Conservation (phyloP, 2,329 filamentous ascomycete genomes). For the Fusarium longipes region DNA sequence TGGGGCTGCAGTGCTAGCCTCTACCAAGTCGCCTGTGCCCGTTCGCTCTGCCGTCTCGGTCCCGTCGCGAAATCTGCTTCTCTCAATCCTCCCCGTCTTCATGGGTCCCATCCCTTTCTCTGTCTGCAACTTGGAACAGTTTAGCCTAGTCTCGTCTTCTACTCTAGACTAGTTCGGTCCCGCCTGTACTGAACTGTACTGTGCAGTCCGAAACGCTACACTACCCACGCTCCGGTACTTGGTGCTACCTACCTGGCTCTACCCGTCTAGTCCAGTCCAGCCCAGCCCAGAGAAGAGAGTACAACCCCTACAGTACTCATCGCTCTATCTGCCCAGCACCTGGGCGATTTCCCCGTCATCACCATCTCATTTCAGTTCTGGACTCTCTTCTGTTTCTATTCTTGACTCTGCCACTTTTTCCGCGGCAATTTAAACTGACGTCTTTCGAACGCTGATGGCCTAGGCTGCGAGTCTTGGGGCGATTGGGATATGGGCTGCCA, state of each 20-base stretch:
- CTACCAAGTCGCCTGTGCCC: conserved; percentile 28
- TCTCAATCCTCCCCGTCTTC: not conserved
- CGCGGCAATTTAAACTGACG: conserved; percentile 17
- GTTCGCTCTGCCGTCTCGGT: conserved; percentile 27
- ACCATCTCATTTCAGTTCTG: conserved; percentile 37
- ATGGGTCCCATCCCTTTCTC: conserved; percentile 31
- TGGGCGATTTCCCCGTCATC: conserved; percentile 33
- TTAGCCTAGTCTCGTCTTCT: conserved; percentile 5
- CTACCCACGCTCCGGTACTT: conserved; percentile 25
- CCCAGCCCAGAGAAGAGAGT: conserved; percentile 1
- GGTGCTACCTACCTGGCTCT: conserved; percentile 8
- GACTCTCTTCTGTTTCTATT: conserved; percentile 34
- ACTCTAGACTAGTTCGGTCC: not conserved
- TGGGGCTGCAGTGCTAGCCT: not conserved
- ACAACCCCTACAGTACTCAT: conserved; percentile 6
- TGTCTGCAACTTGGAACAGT: conserved; percentile 33
- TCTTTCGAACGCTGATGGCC: conserved; percentile 49
- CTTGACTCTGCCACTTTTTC: conserved; percentile 22
- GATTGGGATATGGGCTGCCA: conserved; percentile 55
- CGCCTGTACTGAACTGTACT: not conserved
- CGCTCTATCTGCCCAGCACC: conserved; percentile 8
- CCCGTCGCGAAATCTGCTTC: conserved; percentile 41
- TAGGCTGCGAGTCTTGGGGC: conserved; percentile 50
- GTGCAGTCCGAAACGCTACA: conserved; percentile 4
- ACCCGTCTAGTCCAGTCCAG: not conserved